A percentile compares a stretch with the other conserved stretches of the same genome.
Evolutionary conservation across 2,329 filamentous ascomycete species (phyloP).

Genomic region (Aspergillus glaucus): DNA sequence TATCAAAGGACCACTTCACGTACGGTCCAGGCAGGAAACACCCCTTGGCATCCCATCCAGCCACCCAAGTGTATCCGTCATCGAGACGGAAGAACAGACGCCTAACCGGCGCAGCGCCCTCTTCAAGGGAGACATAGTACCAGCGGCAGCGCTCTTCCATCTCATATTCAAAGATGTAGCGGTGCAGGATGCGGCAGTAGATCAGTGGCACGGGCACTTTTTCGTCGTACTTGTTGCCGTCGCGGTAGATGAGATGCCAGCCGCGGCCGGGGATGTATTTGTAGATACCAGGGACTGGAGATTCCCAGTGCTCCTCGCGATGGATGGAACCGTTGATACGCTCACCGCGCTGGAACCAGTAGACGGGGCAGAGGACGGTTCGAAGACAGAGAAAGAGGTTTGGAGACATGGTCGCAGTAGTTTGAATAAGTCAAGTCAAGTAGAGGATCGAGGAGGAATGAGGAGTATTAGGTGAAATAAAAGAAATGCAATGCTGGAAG

Average conservation of each 20-base stretch:
- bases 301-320: slow-evolving; percentile 43
- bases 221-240: slow-evolving; percentile 28
- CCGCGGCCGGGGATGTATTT: slow-evolving; percentile 46
- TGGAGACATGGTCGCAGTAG: slow-evolving; percentile 38
- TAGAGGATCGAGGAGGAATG: slow-evolving; percentile 1
- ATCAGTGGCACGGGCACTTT: slow-evolving; percentile 34
- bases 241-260: slow-evolving; percentile 44
- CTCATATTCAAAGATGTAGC: slow-evolving; percentile 44
- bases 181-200: slow-evolving; percentile 45
- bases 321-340: slow-evolving; percentile 33
- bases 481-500: slow-evolving; percentile 3
- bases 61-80: slow-evolving; percentile 44
- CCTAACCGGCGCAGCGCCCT: slow-evolving; percentile 31
- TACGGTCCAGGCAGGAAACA: slow-evolving; percentile 48
- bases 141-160: slow-evolving; percentile 43
- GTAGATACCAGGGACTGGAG: slow-evolving; percentile 45
- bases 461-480: slow-evolving; percentile 5
- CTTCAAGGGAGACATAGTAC: slow-evolving; percentile 33
- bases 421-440: not conserved
- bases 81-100: slow-evolving; percentile 46
- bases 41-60: slow-evolving; percentile 45
- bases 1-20: slow-evolving; percentile 44
- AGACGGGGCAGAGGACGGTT: slow-evolving; percentile 42
- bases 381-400: slow-evolving; percentile 48
- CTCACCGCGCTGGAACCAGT: slow-evolving; percentile 43